Base-by-base conservation (phyloP, 2,329 filamentous ascomycete species). In the Metarhizium anisopliae region DNA sequence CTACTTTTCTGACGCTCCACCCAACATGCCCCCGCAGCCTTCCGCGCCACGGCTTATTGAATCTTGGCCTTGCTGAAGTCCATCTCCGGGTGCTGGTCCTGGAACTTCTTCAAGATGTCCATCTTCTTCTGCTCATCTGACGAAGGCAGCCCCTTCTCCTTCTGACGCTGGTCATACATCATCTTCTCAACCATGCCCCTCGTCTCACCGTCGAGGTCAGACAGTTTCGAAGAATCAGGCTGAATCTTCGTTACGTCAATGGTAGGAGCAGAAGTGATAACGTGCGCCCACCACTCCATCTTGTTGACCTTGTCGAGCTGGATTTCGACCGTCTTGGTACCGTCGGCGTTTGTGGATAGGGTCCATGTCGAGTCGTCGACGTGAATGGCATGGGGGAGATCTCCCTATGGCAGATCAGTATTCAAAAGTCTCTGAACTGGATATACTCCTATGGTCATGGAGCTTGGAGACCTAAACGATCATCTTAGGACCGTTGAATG, bases 131-230 rank as follows among this genome's bases (percentile, higher is more conserved):
- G 86, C 77, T 99, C 94, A 63, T 97, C 94, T 62, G 90, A 95
- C 13, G 87, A 91, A 50, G 91, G 90, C 72, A 87, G 81, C 4
- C 94, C 94, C 72, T 82, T 77, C 77, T 97, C 92, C 83, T 99
- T 99, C 77, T 97, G 92, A 62, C 89, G 81, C 79, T 99, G 94
- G 76, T 99, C 94, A 67, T 82, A 99, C 94, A 99, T 99, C 94
- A 99, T 99, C 83, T 99, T 99, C 84, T 99, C 94, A 49, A 99
- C 94, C 93, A 99, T 97, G 57, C 85, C 83, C 61, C 94, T 83
- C 54, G 94, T 99, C 79, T 95, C 89, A 59, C 94, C 94, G 68
- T 97, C 93, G 62, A 99, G 77, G 71, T 99, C 94, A 56, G 88
- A 86, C 66, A 99, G 79, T 72, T 91, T 95, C 68, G 87, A 92